These are phyloP conservation scores for Penicillium simplicissimum DNA, from an alignment of 495 filamentous ascomycete genomes.

Conservation along the genomic window DNA sequence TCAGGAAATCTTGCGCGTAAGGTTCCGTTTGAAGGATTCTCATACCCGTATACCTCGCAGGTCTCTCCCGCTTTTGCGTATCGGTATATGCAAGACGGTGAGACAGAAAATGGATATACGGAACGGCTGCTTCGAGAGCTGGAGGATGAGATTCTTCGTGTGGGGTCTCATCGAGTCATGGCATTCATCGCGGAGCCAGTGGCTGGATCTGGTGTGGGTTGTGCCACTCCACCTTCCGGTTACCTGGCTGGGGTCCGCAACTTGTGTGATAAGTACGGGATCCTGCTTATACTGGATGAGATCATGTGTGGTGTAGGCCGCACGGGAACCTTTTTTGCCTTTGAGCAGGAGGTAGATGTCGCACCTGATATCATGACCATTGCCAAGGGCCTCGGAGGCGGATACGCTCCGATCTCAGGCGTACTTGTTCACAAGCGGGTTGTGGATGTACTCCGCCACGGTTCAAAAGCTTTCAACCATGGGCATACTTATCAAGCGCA, in stretches of 20 bases:
- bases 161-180: neutral
- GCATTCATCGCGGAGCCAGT: neutral
- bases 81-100: neutral
- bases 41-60: neutral
- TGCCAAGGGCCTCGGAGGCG: neutral
- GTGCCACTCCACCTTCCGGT: neutral
- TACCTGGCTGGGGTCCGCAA: neutral
- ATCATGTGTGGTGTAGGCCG: neutral
- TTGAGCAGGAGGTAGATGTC: neutral
- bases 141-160: neutral
- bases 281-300: neutral
- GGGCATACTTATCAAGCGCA: constrained; percentile 1
- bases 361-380: neutral
- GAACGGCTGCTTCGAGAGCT: neutral
- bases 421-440: neutral
- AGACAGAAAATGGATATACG: neutral
- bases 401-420: neutral
- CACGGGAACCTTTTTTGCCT: neutral
- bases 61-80: neutral
- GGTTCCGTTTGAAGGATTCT: neutral
- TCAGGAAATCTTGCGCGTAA: neutral
- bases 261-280: neutral
- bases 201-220: neutral
- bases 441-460: neutral
- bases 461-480: neutral